These are phyloP conservation scores for Phytopythium chamaehyphon DNA, from an alignment of 352 stramenopile species.

Conservation along the genomic window DNA sequence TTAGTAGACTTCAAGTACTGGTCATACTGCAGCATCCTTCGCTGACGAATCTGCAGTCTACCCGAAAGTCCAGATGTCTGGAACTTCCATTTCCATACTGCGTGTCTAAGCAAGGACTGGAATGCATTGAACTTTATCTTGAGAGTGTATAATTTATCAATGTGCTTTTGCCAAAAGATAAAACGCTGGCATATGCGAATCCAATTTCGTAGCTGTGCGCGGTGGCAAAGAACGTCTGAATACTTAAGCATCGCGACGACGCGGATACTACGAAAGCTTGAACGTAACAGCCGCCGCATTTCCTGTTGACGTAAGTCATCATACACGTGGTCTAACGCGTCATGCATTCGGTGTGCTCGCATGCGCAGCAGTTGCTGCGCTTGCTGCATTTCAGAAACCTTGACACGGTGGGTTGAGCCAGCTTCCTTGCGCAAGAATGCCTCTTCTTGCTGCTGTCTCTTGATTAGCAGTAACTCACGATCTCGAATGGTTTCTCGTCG, in stretches of 20 bases:
- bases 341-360: constrained; percentile 46
- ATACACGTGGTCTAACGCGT: constrained; percentile 59
- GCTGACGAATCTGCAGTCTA: constrained; percentile 28
- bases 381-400: constrained; percentile 39
- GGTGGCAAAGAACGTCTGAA: constrained; percentile 33
- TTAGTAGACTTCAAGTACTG: constrained; percentile 19
- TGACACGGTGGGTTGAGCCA: constrained; percentile 38
- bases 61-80: constrained; percentile 31
- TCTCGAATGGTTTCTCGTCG: constrained; percentile 28
- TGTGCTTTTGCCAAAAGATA: constrained; percentile 44
- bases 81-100: constrained; percentile 49
- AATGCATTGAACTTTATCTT: constrained; percentile 46
- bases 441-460: constrained; percentile 37
- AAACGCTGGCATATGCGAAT: constrained; percentile 52
- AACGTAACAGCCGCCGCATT: constrained; percentile 33
- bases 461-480: constrained; percentile 31
- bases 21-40: constrained; percentile 40
- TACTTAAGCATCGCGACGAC: constrained; percentile 48
- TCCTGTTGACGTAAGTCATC: constrained; percentile 45
- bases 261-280: constrained; percentile 52
- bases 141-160: constrained; percentile 25
- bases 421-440: constrained; percentile 44
- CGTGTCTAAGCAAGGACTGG: constrained; percentile 35
- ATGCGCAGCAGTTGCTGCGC: constrained; percentile 45
- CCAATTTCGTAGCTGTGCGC: constrained; percentile 56